These are phyloP conservation scores for Asterochloris sp. DNA, from an alignment of 139 green algal genomes.

Conservation along the genomic window DNA sequence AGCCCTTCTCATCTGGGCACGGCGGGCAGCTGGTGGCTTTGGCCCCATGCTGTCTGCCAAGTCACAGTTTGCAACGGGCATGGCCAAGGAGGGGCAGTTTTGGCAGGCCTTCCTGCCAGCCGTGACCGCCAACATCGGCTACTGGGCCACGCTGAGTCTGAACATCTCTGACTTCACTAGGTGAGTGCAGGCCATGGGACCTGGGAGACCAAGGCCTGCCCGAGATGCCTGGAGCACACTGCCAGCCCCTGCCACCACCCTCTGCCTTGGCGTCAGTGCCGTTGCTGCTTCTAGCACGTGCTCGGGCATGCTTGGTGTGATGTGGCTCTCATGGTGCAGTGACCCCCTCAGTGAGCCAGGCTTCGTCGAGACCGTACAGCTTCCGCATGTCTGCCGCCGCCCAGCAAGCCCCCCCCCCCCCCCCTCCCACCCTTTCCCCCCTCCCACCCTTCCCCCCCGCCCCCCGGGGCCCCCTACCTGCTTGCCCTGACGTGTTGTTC, in stretches of 20 bases:
- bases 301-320: no score
- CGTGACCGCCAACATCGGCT: conserved; percentile 73
- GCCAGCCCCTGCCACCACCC: no score
- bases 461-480: no score
- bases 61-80: conserved; percentile 54
- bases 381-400: background rate
- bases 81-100: conserved; percentile 46
- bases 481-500: no score
- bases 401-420: background rate
- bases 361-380: background rate
- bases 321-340: no score
- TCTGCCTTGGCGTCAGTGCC: no score
- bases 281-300: no score
- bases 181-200: background rate
- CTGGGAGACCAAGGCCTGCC: no score
- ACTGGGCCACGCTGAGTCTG: conserved; percentile 77
- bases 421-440: no score
- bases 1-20: conserved; percentile 68
- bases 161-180: conserved; percentile 83
- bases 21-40: conserved; percentile 50
- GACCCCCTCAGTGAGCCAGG: background rate
- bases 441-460: no score
- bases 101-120: conserved; percentile 58
- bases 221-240: no score
- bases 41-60: conserved; percentile 72